These are phyloP conservation scores for Penicillium egyptiacum DNA, from an alignment of 495 filamentous ascomycete species.

Conservation along the genomic window DNA sequence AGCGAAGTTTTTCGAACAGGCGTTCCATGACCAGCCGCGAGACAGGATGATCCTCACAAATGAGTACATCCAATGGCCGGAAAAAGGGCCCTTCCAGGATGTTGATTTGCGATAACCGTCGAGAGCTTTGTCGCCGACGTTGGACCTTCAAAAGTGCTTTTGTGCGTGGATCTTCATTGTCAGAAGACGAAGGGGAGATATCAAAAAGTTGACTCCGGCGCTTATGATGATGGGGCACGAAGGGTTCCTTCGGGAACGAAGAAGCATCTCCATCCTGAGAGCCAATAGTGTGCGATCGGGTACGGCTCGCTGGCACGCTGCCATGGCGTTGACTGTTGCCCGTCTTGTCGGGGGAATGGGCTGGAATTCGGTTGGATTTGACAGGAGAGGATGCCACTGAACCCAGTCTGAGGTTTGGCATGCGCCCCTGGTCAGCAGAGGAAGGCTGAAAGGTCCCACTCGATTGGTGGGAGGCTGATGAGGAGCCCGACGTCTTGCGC, in stretches of 20 bases:
- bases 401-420: slow-evolving; percentile 55
- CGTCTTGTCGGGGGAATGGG: slow-evolving; percentile 54
- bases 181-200: slow-evolving; percentile 94
- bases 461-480: slow-evolving; percentile 80
- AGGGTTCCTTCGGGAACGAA: slow-evolving; percentile 58
- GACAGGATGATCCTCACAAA: slow-evolving; percentile 98
- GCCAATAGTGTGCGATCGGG: slow-evolving; percentile 88
- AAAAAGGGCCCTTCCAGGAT: slow-evolving; percentile 80
- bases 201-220: slow-evolving; percentile 93
- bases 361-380: slow-evolving; percentile 63
- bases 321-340: slow-evolving; percentile 45
- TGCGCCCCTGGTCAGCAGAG: slow-evolving; percentile 56
- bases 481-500: slow-evolving; percentile 81
- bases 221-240: slow-evolving; percentile 75
- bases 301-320: slow-evolving; percentile 55
- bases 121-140: slow-evolving; percentile 83
- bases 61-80: slow-evolving; percentile 87
- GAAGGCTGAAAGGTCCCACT: slow-evolving; percentile 70
- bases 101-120: slow-evolving; percentile 86
- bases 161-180: slow-evolving; percentile 90
- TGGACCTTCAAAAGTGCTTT: slow-evolving; percentile 94
- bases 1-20: slow-evolving; percentile 88
- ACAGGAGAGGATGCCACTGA: slow-evolving; percentile 74
- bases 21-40: slow-evolving; percentile 97
- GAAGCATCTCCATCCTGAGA: slow-evolving; percentile 81